Evolutionary conservation across 2,329 filamentous ascomycete species (phyloP), one percentile per base, ranked within the genome.

Genomic region (Claviceps sp.): DNA sequence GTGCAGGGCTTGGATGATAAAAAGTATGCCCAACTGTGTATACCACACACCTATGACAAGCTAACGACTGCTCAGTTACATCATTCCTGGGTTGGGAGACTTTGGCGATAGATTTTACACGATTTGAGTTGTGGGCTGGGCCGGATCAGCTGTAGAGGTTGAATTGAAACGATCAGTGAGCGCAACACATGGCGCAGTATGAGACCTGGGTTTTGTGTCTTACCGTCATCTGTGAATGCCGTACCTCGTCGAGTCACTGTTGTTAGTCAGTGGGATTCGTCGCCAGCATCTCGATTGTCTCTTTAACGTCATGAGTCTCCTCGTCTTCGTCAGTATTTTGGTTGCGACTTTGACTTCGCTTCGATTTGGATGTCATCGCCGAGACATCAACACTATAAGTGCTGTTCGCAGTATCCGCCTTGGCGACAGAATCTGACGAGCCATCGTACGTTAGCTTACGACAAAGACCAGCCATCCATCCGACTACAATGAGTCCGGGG

Each of bases 81-180:
- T 97, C 63, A 81, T 95, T 51, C 91, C 91, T 29, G 91, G 91
- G 29, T 76, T 97, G 17, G 91, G 91, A 58, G 91, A 97, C 66
- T 97, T 97, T 68, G 91, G 91, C 54, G 91, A 97, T 66, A 78
- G 91, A 58, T 97, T 93, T 70, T 97, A 96, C 68, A 96, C 91
- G 52, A 80, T 95, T 68, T 95, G 66, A 69, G 22, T 26, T 26
- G 29, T 22, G 16, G 16, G 11, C n/a, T 47, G 20, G 22, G 43
- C 17, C 44, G 38, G 22, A 50, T 29, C 45, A 47, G 26, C 26
- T 26, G 26, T 26, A 26, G 26, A 8, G 26, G 6, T 26, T 16
- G 37, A 37, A 29, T 42, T 44, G 50, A 17, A 37, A 22, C 47
- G 9, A 51, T 40, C 17, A 34, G 14, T 52, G 37, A 49, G 37